Evolutionary conservation across 768 basidiomycete genomes (phyloP).

Genomic region (Sporobolomyces pararoseus): DNA sequence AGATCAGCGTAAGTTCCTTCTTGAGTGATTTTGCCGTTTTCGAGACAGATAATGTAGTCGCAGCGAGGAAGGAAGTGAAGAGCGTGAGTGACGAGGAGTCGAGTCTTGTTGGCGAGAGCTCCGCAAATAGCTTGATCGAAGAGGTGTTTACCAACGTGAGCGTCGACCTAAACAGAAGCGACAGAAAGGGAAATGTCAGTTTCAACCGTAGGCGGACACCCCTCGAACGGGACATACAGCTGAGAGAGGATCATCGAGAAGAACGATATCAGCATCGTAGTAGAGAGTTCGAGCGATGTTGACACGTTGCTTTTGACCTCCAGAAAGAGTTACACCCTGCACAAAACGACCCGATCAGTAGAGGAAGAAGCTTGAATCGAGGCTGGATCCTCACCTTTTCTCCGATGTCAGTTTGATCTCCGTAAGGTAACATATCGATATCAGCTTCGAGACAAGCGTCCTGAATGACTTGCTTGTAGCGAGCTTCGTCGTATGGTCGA

Average conservation of each 20-base stretch:
- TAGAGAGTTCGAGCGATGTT: slow-evolving; percentile 86
- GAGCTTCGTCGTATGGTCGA: slow-evolving; percentile 70
- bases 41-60: slow-evolving; percentile 74
- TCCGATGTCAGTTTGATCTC: slow-evolving; percentile 56
- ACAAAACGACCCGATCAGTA: background rate
- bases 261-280: slow-evolving; percentile 69
- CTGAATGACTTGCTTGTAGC: slow-evolving; percentile 43
- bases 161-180: slow-evolving; percentile 58
- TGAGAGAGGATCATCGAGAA: slow-evolving; percentile 63
- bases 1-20: slow-evolving; percentile 74
- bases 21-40: slow-evolving; percentile 72
- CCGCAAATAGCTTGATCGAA: slow-evolving; percentile 76
- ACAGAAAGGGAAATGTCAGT: background rate
- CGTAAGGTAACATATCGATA: slow-evolving; percentile 37
- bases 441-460: slow-evolving; percentile 40
- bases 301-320: slow-evolving; percentile 74
- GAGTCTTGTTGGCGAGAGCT: slow-evolving; percentile 66
- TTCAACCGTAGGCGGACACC: background rate
- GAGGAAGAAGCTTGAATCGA: background rate
- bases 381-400: slow-evolving; percentile 58
- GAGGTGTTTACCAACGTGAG: slow-evolving; percentile 81
- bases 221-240: slow-evolving; percentile 49
- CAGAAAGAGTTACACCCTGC: slow-evolving; percentile 70
- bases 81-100: slow-evolving; percentile 86
- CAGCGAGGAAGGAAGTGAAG: slow-evolving; percentile 84